A percentile compares a stretch with the other conserved stretches of the same genome.
Evolutionary conservation across 495 filamentous ascomycete species (phyloP).

Genomic region (Polyplosphaeria fusca): DNA sequence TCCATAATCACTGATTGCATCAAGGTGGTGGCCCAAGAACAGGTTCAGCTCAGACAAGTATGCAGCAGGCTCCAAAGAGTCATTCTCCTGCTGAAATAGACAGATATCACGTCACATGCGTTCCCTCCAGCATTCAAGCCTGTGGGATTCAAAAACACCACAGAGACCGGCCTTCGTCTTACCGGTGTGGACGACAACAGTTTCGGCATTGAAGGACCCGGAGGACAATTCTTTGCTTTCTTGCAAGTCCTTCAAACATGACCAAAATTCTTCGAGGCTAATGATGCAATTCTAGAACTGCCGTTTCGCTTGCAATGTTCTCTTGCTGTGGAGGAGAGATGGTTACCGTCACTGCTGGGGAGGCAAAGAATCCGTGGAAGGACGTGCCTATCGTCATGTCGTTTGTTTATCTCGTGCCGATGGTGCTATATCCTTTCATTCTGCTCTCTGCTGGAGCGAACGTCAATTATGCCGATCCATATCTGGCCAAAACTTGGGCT

Average conservation of each 20-base stretch:
- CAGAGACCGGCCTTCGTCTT: not conserved
- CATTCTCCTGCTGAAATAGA: not conserved
- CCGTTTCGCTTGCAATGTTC: constrained; percentile 15
- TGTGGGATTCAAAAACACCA: not conserved
- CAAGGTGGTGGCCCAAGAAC: constrained; percentile 3
- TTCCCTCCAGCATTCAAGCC: constrained; percentile 15
- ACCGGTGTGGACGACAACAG: constrained; percentile 1
- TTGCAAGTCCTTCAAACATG: constrained; percentile 1
- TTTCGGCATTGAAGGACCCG: constrained; percentile 14
- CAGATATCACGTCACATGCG: constrained; percentile 11
- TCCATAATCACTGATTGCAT: not conserved
- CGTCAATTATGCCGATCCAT: constrained; percentile 13
- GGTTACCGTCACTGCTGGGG: constrained; percentile 18
- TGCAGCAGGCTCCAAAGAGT: not conserved
- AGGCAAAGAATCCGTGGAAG: constrained; percentile 13
- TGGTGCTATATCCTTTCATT: constrained; percentile 8
- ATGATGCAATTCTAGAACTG: constrained; percentile 6
- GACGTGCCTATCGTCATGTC: constrained; percentile 20
- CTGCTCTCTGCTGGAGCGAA: constrained; percentile 6
- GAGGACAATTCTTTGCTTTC: constrained; percentile 17
- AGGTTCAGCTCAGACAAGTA: not conserved
- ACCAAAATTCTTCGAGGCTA: not conserved
- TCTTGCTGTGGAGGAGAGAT: constrained; percentile 23
- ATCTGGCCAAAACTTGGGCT: constrained; percentile 3
- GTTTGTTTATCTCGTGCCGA: constrained; percentile 18